Base-by-base conservation (phyloP, 2,329 filamentous ascomycete genomes). In the Acarospora socialis region DNA sequence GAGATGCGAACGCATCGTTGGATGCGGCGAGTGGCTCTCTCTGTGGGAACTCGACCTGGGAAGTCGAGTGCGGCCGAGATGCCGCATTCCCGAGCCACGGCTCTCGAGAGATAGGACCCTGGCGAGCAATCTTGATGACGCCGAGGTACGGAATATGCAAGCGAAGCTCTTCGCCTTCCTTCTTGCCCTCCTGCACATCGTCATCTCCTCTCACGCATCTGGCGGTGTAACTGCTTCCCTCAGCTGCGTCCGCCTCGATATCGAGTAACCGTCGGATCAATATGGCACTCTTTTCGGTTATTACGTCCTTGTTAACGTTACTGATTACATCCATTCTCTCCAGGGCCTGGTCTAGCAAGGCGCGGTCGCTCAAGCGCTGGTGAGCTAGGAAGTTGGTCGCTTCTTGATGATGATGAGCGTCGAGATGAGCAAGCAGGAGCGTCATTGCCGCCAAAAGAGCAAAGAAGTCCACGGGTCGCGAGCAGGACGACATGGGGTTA, bases 141-240 rank as follows among this genome's bases (percentile, higher is more conserved):
- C 38, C 38, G 12, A 41, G 36, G n/a, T 39, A 41, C n/a, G 38
- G 38, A 7, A 41, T 39, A n/a, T 8, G 20, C 16, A 39, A 28
- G 32, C 27, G 32, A 7, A 30, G 7, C 30, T 33, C 22, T 15
- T 24, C 21, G 19, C 13, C 25, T 8, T 21, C n/a, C n/a, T n/a
- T n/a, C n/a, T n/a, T n/a, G n/a, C n/a, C n/a, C n/a, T n/a, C n/a
- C n/a, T n/a, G n/a, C n/a, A n/a, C n/a, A n/a, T n/a, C n/a, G n/a
- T n/a, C n/a, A n/a, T n/a, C n/a, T n/a, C n/a, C n/a, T n/a, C n/a
- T n/a, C n/a, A n/a, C n/a, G n/a, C n/a, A n/a, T n/a, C n/a, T n/a
- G n/a, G n/a, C n/a, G n/a, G n/a, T n/a, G n/a, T n/a, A n/a, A n/a
- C 56, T 46, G 59, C 60, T 44, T 57, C 54, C 33, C 12, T 38